These are phyloP conservation scores for Tuber indicum DNA, from an alignment of 495 filamentous ascomycete species.

Conservation along the genomic window DNA sequence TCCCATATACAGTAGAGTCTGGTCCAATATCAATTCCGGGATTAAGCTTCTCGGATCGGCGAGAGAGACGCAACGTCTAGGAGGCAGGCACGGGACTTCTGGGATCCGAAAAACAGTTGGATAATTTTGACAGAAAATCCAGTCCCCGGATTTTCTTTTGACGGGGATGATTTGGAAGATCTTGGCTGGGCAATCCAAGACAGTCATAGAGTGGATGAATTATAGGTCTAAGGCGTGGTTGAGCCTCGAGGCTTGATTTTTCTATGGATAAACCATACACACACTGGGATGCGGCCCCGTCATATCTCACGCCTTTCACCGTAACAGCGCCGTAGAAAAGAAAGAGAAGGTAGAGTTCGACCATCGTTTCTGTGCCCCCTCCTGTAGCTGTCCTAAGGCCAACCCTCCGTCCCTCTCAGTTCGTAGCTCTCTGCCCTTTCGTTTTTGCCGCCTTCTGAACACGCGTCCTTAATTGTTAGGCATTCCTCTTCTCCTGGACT, in stretches of 20 bases:
- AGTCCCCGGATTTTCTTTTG: not conserved
- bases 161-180: not conserved
- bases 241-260: not conserved
- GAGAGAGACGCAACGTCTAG: not conserved
- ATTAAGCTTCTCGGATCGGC: not conserved
- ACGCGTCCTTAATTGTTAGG: not conserved
- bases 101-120: not conserved
- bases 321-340: not conserved
- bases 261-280: not conserved
- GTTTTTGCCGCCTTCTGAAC: not conserved
- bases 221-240: not conserved
- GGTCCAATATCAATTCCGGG: not conserved
- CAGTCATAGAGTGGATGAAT: not conserved
- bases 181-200: not conserved
- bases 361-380: not conserved
- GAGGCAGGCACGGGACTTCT: not conserved
- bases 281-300: not conserved
- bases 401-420: not conserved
- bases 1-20: no score
- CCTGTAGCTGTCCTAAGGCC: not conserved
- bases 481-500: not conserved
- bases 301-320: not conserved
- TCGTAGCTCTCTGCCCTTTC: not conserved
- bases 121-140: not conserved
- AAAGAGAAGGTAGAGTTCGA: not conserved